Conservation (phyloP, 768 basidiomycete genomes). For the Mycena metata region DNA sequence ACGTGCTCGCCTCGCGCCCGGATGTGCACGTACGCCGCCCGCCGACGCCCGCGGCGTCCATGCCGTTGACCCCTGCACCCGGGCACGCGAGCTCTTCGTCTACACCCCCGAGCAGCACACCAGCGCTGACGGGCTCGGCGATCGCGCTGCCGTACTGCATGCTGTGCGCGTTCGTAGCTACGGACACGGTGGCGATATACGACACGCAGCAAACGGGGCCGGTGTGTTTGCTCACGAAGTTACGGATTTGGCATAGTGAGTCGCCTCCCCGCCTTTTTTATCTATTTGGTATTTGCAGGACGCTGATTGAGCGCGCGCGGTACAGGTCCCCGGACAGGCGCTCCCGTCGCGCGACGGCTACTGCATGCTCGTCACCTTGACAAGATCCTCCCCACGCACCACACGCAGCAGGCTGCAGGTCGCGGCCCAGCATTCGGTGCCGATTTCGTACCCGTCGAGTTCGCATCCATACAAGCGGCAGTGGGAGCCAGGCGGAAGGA, state of each 20-base stretch:
- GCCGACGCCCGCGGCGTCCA: constrained; percentile 73
- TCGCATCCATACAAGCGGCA: not conserved
- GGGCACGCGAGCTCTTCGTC: too few species aligned
- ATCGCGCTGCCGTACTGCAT: too few species aligned
- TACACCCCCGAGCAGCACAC: too few species aligned
- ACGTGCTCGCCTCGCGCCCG: constrained; percentile 60
- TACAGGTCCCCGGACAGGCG: constrained; percentile 94
- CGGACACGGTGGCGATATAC: constrained; percentile 90
- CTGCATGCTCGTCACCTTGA: constrained; percentile 94
- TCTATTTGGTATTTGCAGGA: constrained; percentile 15
- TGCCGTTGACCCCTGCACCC: constrained; percentile 62
- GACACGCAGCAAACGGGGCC: constrained; percentile 97
- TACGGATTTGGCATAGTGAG: constrained; percentile 96
- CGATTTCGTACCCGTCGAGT: constrained; percentile 64
- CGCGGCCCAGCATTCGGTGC: constrained; percentile 85
- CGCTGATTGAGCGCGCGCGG: not conserved
- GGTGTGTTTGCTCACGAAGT: constrained; percentile 92
- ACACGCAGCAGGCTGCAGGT: constrained; percentile 96
- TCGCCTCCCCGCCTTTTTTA: constrained; percentile 13
- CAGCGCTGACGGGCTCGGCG: too few species aligned
- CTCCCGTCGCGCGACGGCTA: constrained; percentile 96
- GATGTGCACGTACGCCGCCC: constrained; percentile 61
- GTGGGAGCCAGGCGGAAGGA: constrained; percentile 42
- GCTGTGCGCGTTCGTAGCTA: too few species aligned
- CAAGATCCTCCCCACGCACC: constrained; percentile 89